phyloP scores from a whole-genome alignment of 306 rosid genomes.

The Geum urbanum region DNA sequence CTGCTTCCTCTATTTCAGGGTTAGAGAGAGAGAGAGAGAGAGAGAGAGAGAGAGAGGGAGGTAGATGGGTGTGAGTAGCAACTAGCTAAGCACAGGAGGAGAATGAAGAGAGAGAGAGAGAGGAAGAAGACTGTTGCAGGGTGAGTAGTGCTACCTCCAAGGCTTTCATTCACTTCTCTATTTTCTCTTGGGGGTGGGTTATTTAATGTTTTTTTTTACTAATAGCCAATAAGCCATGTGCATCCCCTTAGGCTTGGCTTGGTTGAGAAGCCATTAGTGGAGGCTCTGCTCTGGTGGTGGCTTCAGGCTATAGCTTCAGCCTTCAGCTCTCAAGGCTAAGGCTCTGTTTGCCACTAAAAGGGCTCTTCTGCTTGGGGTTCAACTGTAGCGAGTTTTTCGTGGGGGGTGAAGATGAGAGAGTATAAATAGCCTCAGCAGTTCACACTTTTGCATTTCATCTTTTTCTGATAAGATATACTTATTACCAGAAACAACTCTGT shows the following conservation, averaged over 20 bases:
- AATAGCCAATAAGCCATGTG: neutral
- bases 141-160: constrained; percentile 12
- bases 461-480: constrained; percentile 8
- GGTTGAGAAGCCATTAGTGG: neutral
- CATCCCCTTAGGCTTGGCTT: constrained; percentile 23
- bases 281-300: neutral
- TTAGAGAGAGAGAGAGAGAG: neutral
- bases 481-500: constrained; percentile 38
- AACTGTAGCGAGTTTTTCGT: too few species aligned
- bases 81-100: neutral
- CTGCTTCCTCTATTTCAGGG: constrained; percentile 14
- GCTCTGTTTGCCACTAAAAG: neutral
- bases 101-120: constrained; percentile 6
- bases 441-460: constrained; percentile 29
- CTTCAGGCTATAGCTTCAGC: neutral
- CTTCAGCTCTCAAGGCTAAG: neutral
- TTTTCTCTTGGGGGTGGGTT: constrained; percentile 35
- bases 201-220: constrained; percentile 37
- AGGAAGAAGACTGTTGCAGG: constrained; percentile 5
- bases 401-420: too few species aligned
- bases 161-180: constrained; percentile 25
- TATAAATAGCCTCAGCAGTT: too few species aligned
- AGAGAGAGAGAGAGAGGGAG: neutral
- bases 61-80: neutral
- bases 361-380: too few species aligned